A percentile compares a stretch with the other conserved stretches of the same genome.
Evolutionary conservation across 2,329 filamentous ascomycete genomes (phyloP).

Genomic region (Monosporascus sp.): DNA sequence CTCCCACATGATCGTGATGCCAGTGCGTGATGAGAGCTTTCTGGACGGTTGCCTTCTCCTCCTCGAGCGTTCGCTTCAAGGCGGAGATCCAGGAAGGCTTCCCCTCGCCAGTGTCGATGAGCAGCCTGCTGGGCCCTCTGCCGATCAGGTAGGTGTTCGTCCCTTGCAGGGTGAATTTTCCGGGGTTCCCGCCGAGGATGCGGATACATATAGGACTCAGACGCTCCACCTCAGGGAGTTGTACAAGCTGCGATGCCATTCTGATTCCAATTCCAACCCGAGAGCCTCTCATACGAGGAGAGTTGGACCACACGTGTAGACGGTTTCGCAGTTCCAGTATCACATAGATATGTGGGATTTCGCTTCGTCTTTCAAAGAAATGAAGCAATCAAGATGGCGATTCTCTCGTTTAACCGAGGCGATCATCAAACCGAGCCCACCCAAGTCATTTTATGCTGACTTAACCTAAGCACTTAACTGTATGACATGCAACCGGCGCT

Average conservation of each 20-base stretch:
- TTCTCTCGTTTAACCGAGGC: background rate
- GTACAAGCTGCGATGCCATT: constrained; percentile 58
- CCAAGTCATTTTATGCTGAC: background rate
- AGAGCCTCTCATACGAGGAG: constrained; percentile 15
- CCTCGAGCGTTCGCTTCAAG: constrained; percentile 57
- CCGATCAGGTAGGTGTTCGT: constrained; percentile 96
- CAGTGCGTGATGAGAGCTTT: constrained; percentile 80
- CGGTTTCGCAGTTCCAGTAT: background rate
- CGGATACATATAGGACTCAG: constrained; percentile 75
- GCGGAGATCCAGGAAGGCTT: constrained; percentile 65
- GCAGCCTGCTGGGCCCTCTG: constrained; percentile 63
- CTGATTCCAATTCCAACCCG: constrained; percentile 19
- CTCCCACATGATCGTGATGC: constrained; percentile 82
- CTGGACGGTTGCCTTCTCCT: constrained; percentile 65
- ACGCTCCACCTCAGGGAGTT: constrained; percentile 68
- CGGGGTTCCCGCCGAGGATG: constrained; percentile 84
- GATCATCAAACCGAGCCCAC: background rate
- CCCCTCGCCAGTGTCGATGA: constrained; percentile 90
- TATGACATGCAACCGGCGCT: too few relatives aligned
- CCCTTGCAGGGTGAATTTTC: constrained; percentile 70
- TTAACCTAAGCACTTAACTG: background rate
- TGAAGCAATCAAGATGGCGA: background rate
- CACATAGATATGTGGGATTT: background rate
- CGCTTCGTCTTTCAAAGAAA: background rate
- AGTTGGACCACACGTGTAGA: background rate